These are phyloP conservation scores for Amoebophrya sp. DNA, from an alignment of 169 alveolate genomes.

Conservation along the genomic window DNA sequence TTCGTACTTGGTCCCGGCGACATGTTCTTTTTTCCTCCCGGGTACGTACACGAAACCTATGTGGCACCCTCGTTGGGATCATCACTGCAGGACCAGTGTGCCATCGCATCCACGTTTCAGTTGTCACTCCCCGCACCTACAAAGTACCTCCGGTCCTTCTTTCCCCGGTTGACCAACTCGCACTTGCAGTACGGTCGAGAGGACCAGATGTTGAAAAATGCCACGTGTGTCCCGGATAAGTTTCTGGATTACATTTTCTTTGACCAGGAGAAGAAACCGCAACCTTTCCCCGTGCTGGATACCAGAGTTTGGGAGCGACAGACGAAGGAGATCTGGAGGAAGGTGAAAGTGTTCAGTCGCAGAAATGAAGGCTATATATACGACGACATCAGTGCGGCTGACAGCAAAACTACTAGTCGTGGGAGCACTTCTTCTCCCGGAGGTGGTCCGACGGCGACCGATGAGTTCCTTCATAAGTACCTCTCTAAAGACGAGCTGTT, in stretches of 20 bases:
- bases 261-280: neutral
- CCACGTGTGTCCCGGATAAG: too few species aligned
- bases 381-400: too few species aligned
- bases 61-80: neutral
- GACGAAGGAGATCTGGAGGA: neutral
- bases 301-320: neutral
- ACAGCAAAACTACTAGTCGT: neutral
- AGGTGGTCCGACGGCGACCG: too few species aligned
- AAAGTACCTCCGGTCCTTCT: neutral
- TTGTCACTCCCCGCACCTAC: neutral
- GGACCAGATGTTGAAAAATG: too few species aligned
- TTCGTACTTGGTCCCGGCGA: neutral
- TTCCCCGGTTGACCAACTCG: neutral
- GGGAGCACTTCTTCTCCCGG: neutral
- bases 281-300: neutral
- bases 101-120: neutral
- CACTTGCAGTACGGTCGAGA: neutral
- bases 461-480: too few species aligned
- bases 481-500: too few species aligned
- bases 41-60: neutral
- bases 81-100: neutral
- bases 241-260: neutral
- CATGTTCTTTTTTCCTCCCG: neutral
- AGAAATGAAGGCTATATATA: too few species aligned
- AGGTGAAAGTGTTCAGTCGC: too few species aligned